phyloP scores from a whole-genome alignment of 2,329 filamentous ascomycete species.

The Pseudogymnoascus sp. region DNA sequence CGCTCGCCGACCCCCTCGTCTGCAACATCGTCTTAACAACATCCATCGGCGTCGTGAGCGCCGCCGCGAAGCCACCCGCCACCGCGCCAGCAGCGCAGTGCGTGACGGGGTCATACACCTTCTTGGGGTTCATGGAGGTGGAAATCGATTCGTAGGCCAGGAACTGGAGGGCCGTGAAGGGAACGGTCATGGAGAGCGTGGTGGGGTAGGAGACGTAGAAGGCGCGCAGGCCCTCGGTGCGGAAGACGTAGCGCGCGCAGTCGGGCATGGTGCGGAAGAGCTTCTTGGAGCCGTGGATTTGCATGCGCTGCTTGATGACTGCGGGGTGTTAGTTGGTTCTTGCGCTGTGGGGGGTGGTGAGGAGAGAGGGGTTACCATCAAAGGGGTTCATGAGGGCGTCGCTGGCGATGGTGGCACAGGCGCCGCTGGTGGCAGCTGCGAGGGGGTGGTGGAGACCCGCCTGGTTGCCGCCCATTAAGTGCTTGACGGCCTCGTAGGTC shows the following conservation, averaged over 20 bases:
- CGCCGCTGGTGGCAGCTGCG: conserved; percentile 86
- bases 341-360: not conserved
- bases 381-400: conserved; percentile 99
- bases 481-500: conserved; percentile 95
- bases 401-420: conserved; percentile 90
- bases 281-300: conserved; percentile 85
- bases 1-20: conserved; percentile 76
- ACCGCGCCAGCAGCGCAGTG: conserved; percentile 90
- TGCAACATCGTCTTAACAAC: conserved; percentile 98
- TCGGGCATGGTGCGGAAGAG: conserved; percentile 80
- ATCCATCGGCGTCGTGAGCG: conserved; percentile 90
- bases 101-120: conserved; percentile 83
- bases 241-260: conserved; percentile 83
- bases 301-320: conserved; percentile 99
- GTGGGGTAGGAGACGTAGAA: conserved; percentile 99
- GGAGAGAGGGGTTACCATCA: conserved; percentile 60
- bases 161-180: conserved; percentile 94
- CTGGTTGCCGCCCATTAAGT: conserved; percentile 87
- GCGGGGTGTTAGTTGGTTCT: conserved; percentile 11
- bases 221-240: conserved; percentile 75
- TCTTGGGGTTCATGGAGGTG: conserved; percentile 80
- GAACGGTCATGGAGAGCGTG: conserved; percentile 96
- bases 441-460: conserved; percentile 83
- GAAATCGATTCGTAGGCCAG: conserved; percentile 96
- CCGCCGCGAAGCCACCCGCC: conserved; percentile 87